Evolutionary conservation across 495 filamentous ascomycete species (phyloP), one percentile per base, ranked within the genome.

Genomic region (Annulohypoxylon nitens): DNA sequence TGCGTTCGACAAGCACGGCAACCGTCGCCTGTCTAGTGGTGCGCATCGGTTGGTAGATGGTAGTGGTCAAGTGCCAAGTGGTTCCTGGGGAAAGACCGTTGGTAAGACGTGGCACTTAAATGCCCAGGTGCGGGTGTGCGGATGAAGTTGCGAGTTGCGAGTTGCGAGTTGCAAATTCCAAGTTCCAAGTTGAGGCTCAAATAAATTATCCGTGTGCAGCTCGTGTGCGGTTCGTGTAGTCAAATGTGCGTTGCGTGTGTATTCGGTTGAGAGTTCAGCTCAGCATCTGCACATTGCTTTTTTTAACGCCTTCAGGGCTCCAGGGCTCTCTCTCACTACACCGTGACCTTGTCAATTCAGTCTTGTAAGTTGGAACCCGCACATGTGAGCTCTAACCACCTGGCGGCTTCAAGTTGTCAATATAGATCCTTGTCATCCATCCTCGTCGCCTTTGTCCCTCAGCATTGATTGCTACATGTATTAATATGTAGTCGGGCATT

Each of bases 121-220:
- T 30, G 30, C 30, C 30, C 30, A 30, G 30, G 30, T 30, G 30
- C 30, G 30, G 30, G 30, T 30, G 30, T 30, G 30, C 30, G 30
- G 30, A 30, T 30, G 30, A 30, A 30, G 30, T 30, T 30, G 5
- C 30, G 4, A 30, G 2, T 30, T 30, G 58, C 43, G n/a, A 30
- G 30, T 30, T 30, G 5, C 30, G 5, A 30, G 3, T 30, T 30
- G 58, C 45, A 23, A 23, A 23, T 23, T 23, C 20, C 20, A 48
- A 12, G 26, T 45, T 20, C 51, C 23, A 53, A 37, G 20, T 50
- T 72, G 69, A 72, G 69, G 69, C 69, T 72, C 50, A 67, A 63
- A 30, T 62, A 16, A 34, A 58, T 36, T 47, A 54, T 59, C 53
- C 36, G 30, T 61, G 60, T 47, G 62, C 51, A 70, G 51, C 14